These are phyloP conservation scores for Scheffersomyces stambukii DNA, from an alignment of 1,139 yeast genomes.

Conservation along the genomic window DNA sequence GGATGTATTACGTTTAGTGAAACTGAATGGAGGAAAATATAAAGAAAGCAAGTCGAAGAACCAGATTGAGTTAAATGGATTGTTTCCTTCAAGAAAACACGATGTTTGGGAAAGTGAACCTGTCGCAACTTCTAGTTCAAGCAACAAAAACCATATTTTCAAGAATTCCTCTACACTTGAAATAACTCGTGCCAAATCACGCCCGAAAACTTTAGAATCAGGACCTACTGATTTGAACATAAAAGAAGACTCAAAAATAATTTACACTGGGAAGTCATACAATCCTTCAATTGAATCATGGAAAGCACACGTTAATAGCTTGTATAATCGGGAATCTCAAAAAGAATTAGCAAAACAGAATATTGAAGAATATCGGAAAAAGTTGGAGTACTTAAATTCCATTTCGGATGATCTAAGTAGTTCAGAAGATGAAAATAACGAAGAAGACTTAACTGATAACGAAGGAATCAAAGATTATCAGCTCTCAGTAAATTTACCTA, in stretches of 20 bases:
- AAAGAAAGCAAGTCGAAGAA: conserved; percentile 50
- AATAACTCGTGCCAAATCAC: conserved; percentile 45
- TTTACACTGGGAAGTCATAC: conserved; percentile 86
- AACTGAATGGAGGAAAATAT: conserved; percentile 79
- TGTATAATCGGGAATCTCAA: conserved; percentile 60
- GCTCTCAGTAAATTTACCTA: conserved; percentile 72
- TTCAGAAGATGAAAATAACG: too few species aligned
- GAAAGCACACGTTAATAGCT: conserved; percentile 66
- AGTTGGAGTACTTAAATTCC: conserved; percentile 53
- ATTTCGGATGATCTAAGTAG: conserved; percentile 18
- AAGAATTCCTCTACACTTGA: conserved; percentile 44
- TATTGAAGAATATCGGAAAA: conserved; percentile 57
- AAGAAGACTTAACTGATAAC: conserved; percentile 14
- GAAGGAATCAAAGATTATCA: conserved; percentile 29
- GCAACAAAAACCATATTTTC: conserved; percentile 19
- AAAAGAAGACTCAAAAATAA: conserved; percentile 12
- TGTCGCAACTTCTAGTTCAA: conserved; percentile 4
- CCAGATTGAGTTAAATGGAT: conserved; percentile 58
- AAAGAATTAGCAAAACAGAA: conserved; percentile 62
- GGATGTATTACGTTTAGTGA: conserved; percentile 67
- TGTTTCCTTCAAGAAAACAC: too few species aligned
- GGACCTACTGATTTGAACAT: conserved; percentile 41
- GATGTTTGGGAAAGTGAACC: conserved; percentile 62
- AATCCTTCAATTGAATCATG: conserved; percentile 87
- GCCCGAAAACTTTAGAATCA: conserved; percentile 54